These are phyloP conservation scores for Corylus heterophylla DNA, from an alignment of 306 rosid species.

Conservation along the genomic window DNA sequence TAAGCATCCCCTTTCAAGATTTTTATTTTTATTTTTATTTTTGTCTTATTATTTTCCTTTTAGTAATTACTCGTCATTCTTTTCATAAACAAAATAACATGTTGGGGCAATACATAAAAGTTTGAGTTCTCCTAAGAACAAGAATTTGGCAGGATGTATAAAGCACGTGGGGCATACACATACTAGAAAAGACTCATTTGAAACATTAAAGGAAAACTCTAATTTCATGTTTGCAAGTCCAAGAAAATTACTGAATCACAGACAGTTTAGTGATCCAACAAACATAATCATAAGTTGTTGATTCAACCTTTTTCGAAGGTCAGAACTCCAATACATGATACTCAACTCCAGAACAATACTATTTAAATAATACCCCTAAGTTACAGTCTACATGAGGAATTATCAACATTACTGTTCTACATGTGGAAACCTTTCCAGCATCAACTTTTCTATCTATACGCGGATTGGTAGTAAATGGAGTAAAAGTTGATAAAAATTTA, in stretches of 20 bases:
- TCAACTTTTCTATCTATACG: neutral
- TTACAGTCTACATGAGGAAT: neutral
- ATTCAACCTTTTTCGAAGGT: neutral
- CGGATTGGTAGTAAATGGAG: neutral
- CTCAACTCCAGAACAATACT: neutral
- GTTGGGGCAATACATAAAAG: neutral
- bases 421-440: neutral
- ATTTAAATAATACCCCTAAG: neutral
- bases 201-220: neutral
- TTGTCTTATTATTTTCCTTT: neutral
- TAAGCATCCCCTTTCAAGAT: neutral
- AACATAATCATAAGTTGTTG: neutral
- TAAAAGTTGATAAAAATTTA: neutral
- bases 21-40: neutral
- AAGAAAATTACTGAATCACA: slow-evolving; percentile 2
- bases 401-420: neutral
- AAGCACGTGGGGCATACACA: neutral
- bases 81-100: neutral
- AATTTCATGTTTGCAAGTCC: neutral
- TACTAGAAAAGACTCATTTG: neutral
- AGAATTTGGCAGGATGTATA: neutral
- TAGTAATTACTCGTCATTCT: neutral
- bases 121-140: neutral
- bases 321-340: neutral
- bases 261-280: neutral